Base-by-base conservation (phyloP, 495 filamentous ascomycete species). In the Niebla homalea region DNA sequence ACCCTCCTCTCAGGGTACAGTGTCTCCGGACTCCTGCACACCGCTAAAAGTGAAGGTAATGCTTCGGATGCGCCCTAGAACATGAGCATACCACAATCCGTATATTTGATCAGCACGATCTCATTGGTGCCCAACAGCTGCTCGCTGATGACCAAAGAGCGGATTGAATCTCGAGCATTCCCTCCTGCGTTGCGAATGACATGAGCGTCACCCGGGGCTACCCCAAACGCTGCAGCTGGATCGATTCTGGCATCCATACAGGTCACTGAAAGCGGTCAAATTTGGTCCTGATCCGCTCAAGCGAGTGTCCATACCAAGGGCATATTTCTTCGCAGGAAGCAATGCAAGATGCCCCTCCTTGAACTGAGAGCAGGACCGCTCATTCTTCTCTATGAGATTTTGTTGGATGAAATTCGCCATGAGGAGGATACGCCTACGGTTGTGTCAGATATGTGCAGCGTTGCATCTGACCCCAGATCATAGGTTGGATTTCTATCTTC, bases 201-300 rank as follows among this genome's bases (percentile, higher is more conserved):
- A 62, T 90, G 85, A 5, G 86, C 85, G 51, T 85, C 80, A 18
- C 85, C 85, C 38, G 87, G 75, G 46, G 74, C 63, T 47, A 90
- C 81, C n/a, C 81, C 83, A 50, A 85, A 81, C 5, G 84, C 87
- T 3, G 69, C 60, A 2, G 79, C 73, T 0, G 84, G 75, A 55
- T 89, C 81, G 53, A 94, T 79, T 11, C 87, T 78, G 1, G 87
- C 84, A 58, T 93, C 86, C 85, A 90, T 92, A 66, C 87, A 93
- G 3, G 85, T 86, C 36, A 85, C 73, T 70, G 63, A 50, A 5
- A 29, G 4, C 26, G n/a, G 37, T 39, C 35, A 62, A 55, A 18
- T 63, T 19, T 5, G 8, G 29, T 16, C 60, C 5, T 36, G 40
- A 62, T 66, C 8, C 63, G 25, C 21, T 45, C 11, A 49, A 36